A percentile compares a stretch with the other conserved stretches of the same genome.
Conservation (phyloP, 2,329 filamentous ascomycete genomes). For the Karstenula rhodostoma region DNA sequence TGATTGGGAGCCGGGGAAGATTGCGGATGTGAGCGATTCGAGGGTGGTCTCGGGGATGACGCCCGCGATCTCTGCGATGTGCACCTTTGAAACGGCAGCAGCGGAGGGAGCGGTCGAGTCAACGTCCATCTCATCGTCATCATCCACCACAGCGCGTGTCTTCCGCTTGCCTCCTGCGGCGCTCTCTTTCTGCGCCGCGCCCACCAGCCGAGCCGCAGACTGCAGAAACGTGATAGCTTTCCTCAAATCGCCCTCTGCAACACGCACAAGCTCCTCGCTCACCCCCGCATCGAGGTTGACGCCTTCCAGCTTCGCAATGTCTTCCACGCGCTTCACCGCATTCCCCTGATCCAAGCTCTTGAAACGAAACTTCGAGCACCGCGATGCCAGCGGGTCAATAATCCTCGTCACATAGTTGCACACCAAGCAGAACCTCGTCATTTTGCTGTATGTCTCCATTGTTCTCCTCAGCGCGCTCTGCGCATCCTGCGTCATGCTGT, state of each 20-base stretch:
- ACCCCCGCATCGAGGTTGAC: conserved; percentile 81
- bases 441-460: conserved; percentile 98
- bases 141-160: conserved; percentile 54
- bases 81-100: conserved; percentile 69
- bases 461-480: conserved; percentile 91
- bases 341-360: conserved; percentile 92
- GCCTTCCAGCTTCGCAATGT: conserved; percentile 82
- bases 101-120: conserved; percentile 35
- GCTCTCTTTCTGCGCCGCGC: conserved; percentile 57
- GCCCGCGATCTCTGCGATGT: conserved; percentile 93
- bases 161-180: conserved; percentile 52
- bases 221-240: conserved; percentile 97
- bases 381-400: conserved; percentile 91
- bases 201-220: conserved; percentile 88
- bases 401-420: conserved; percentile 99
- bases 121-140: conserved; percentile 63
- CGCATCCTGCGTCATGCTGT: conserved; percentile 98
- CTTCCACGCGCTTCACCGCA: conserved; percentile 77
- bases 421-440: conserved; percentile 95
- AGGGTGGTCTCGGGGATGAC: conserved; percentile 84
- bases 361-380: conserved; percentile 97
- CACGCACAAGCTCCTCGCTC: conserved; percentile 82
- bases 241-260: conserved; percentile 91
- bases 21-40: conserved; percentile 72
- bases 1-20: conserved; percentile 67